A percentile compares a stretch with the other conserved stretches of the same genome.
These are phyloP conservation scores for Pseudonitzschia multistriata DNA, from an alignment of 108 stramenopile species.

Conservation along the genomic window DNA sequence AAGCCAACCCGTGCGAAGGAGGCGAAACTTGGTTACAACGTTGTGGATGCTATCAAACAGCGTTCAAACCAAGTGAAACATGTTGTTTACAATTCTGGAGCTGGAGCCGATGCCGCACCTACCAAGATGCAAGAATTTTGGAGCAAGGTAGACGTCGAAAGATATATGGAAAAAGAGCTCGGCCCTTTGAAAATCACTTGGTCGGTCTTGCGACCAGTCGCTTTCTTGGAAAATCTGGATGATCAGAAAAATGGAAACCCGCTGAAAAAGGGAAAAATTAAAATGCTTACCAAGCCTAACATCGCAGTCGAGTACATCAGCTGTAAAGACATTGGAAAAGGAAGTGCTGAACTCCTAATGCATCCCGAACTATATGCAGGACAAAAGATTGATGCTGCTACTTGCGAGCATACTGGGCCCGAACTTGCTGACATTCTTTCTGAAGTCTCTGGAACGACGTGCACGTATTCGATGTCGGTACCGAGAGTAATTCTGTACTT, in stretches of 20 bases:
- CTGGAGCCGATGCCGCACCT: slow-evolving; percentile 32
- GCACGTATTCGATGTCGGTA: slow-evolving; percentile 24
- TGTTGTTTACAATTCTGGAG: slow-evolving; percentile 36
- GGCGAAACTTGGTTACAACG: slow-evolving; percentile 19
- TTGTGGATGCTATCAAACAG: slow-evolving; percentile 30
- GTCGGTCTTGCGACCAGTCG: slow-evolving; percentile 40
- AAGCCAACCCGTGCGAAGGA: slow-evolving; percentile 20
- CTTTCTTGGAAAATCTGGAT: slow-evolving; percentile 37
- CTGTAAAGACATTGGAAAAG: slow-evolving; percentile 36
- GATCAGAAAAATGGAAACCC: slow-evolving; percentile 33
- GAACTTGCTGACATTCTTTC: slow-evolving; percentile 26
- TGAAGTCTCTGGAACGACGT: slow-evolving; percentile 28
- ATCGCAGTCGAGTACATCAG: slow-evolving; percentile 20
- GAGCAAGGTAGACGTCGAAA: slow-evolving; percentile 34
- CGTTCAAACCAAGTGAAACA: slow-evolving; percentile 16
- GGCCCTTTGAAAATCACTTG: slow-evolving; percentile 19
- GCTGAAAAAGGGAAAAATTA: slow-evolving; percentile 30
- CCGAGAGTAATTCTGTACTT: slow-evolving; percentile 28
- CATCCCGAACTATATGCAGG: slow-evolving; percentile 29
- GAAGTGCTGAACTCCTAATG: slow-evolving; percentile 21
- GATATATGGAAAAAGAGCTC: slow-evolving; percentile 28
- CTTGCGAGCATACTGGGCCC: slow-evolving; percentile 24
- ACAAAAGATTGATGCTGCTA: slow-evolving; percentile 32
- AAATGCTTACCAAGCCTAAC: slow-evolving; percentile 28
- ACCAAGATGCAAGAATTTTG: slow-evolving; percentile 27